Base-by-base conservation (phyloP, 2,329 filamentous ascomycete genomes). In the Aspergillus spinulosporus region DNA sequence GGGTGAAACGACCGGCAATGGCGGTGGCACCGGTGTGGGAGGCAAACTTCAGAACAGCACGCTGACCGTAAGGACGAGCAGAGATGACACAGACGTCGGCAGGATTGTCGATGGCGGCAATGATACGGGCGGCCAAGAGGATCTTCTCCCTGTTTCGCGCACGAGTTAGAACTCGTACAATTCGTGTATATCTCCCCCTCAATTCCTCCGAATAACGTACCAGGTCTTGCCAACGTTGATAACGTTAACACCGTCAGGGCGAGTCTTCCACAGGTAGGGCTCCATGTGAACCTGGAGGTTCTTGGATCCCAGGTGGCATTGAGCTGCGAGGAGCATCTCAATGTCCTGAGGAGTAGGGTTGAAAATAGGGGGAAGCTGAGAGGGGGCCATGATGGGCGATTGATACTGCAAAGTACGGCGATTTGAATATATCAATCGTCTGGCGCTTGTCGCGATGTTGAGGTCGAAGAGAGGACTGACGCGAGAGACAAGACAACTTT, bases 201-300 rank as follows among this genome's bases (percentile, higher is more conserved):
- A 40, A 26, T n/a, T 29, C 49, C 32, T 40, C 37, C 43, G 48
- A 8, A 37, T 36, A 57, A 57, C 88, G 68, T 88, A 96, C 92
- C 92, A 99, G 82, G 94, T 99, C 91, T 99, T 99, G 84, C 93
- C 92, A 81, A 99, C 91, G 88, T 99, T 99, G 81, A 99, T 85
- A 69, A 99, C 86, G 80, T 99, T 99, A 84, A 99, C 88, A 82
- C 94, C 94, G 74, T 99, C 95, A 68, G 91, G 88, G 77, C 94
- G 90, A 79, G 92, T 96, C 89, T 99, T 99, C 93, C 93, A 99
- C 76, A 99, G 88, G 86, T 99, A 99, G 70, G 92, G 90, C 83
- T 96, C 91, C 92, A 97, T 97, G 85, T 97, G 92, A 77, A 95
- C 90, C 86, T 97, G 94, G 74, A 99, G 80, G 88, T 99, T 99